Evolutionary conservation across 805 yeast genomes (phyloP), one percentile per base, ranked within the genome.

Genomic region (Saturnispora galanensis): DNA sequence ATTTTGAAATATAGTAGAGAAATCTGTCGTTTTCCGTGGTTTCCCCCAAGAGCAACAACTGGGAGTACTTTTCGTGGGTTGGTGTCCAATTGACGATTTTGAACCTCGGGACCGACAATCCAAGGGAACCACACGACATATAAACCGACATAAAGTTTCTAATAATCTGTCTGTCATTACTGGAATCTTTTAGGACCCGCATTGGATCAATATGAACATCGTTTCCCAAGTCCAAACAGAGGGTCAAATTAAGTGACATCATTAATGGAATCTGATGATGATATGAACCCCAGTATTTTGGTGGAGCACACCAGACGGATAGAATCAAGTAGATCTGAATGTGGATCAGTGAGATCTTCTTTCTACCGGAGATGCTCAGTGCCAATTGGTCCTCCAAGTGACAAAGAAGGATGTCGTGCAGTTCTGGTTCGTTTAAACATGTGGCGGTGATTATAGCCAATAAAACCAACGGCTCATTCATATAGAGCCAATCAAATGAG

Each of bases 221-320:
- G 51, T 59, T 56, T 45, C 74, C 74, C 32, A 72, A 55, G 47
- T 73, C 78, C n/a, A 74, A 61, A 52, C 79, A 74, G 30, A 75
- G 52, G 3, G 73, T 63, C 30, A 75, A 52, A 49, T 65, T 66
- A 42, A 67, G 60, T 2, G 74, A 74, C 38, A 67, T 65, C 50
- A 75, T 52, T 21, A 73, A 54, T 50, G 70, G 68, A 57, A 75
- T 63, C 52, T 73, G 79, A 53, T 71, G 75, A 47, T 70, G 73
- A 56, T 68, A 75, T 17, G 76, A 71, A 10, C 77, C 77, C 63
- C 73, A 66, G 50, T 65, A 67, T 31, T 66, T 62, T 6, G 79
- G 76, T 1, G 79, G 79, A 3, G 74, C 62, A 41, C 72, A 69
- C 81, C 81, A 75, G 6, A 71, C 52, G 5, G 77, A 71, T 10